Conservation (phyloP, 2,329 filamentous ascomycete species). For the Chaetomium strumarium region DNA sequence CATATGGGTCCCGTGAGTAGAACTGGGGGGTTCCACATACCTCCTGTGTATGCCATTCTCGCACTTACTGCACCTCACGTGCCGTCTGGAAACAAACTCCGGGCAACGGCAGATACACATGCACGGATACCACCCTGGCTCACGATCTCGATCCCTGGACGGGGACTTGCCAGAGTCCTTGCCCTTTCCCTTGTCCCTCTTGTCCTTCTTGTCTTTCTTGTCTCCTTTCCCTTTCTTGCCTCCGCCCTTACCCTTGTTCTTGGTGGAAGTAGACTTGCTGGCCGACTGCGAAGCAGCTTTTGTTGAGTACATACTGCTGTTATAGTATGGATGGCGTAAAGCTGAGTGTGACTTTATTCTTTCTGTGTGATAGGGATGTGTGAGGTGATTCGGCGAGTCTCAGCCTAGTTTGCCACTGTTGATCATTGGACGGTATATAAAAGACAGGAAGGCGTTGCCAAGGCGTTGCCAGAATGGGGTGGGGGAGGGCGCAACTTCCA, state of each 20-base stretch:
- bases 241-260: not conserved
- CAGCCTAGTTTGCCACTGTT: no score
- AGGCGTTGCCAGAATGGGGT: no score
- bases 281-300: not conserved
- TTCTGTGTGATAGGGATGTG: no score
- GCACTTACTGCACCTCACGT: not conserved
- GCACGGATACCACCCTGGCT: not conserved
- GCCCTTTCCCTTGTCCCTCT: not conserved
- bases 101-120: not conserved
- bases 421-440: no score
- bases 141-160: not conserved
- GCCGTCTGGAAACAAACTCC: not conserved
- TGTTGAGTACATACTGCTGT: no score
- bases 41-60: not conserved
- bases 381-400: no score
- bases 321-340: no score
- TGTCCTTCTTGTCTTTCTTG: not conserved
- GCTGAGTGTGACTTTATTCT: no score
- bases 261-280: not conserved
- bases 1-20: no score
- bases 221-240: not conserved
- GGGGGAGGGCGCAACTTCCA: no score
- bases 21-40: not conserved
- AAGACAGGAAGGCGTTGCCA: no score
- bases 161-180: not conserved